Base-by-base conservation (phyloP, 306 rosid genomes). In the Prunus mira region DNA sequence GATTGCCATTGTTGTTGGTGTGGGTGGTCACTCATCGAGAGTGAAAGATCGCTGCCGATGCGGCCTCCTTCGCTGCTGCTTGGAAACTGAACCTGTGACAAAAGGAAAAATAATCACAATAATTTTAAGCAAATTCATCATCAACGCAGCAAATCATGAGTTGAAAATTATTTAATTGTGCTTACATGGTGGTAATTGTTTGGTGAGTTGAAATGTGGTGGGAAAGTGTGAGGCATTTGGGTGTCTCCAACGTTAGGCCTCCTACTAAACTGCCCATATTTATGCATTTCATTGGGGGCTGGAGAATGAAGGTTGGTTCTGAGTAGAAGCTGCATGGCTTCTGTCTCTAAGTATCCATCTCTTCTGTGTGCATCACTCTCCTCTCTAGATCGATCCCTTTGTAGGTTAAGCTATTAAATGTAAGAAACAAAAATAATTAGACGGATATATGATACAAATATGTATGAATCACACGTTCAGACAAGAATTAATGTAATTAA, bases 31-130 rank as follows among this genome's bases (percentile, higher is more conserved):
- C 71, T 84, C 86, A 89, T 73, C 25, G 88, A 82, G 76, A 90
- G 77, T 25, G 92, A 75, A 47, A 89, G 83, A 52, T 88, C 93
- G 22, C 88, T 87, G 81, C 91, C 96, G 28, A 86, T 83, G 13
- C 80, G 86, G 32, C 87, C 90, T 83, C 90, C 94, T 19, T 81
- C 87, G 69, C 80, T 74, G 79, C 95, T 87, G 89, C 97, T 82
- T 1, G 90, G 80, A 76, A 80, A 84, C 86, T 89, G 83, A 86
- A 76, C 71, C 86, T 67, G 3, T 13, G 45, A n/a, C 6, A 27
- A 12, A 12, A 45, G 43, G 2, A 55, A 52, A 18, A 49, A 4
- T 8, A 49, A 9, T 7, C 20, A 4, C 38, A 5, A 6, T 19
- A n/a, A 72, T 25, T 69, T 69, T 2, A 38, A 32, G 46, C 18